Evolutionary conservation across 768 basidiomycete species (phyloP), one percentile per base, ranked within the genome.

Genomic region (Thelephora aurantiotincta): DNA sequence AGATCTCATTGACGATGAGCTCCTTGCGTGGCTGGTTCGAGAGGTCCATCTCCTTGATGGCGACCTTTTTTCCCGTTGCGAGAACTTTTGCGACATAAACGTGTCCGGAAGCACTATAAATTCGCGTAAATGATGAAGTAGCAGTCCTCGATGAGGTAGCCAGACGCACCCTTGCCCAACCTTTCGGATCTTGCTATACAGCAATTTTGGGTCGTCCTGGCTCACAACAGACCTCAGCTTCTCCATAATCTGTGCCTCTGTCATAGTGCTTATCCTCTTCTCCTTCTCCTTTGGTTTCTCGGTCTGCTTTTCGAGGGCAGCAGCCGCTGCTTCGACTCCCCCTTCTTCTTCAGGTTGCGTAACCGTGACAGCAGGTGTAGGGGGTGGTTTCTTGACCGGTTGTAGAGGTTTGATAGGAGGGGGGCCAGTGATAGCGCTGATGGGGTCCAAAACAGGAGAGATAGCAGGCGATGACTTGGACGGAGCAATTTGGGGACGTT

Each of bases 41-140:
- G 35, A 96, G 70, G 64, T 97, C 92, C 92, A 96, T 96, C 71
- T 96, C 91, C 69, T 97, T 97, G 70, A 97, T 94, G 2, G 92
- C 92, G 11, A 96, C 88, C 64, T 92, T 93, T 65, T 78, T 82
- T 45, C 85, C 82, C 2, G 75, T 86, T 5, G 79, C 69, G 19
- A 90, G 71, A 6, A 81, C 85, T 69, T 96, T 97, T 9, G 96
- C 94, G 19, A 98, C 93, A 59, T 93, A 99, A 11, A 99, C 94
- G 60, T 94, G 90, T 13, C 96, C 94, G 14, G 93, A 97, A 3
- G 94, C 94, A 56, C 94, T 96, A n/a, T n/a, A 55, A 49, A 53
- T 18, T 2, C 38, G n/a, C 19, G 20, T 22, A 12, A 36, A 14
- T 26, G 23, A 20, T 34, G 23, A 12, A 11, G 34, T n/a, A 33